Conservation (phyloP, 495 filamentous ascomycete genomes). For the Amphirosellinia nigrospora region DNA sequence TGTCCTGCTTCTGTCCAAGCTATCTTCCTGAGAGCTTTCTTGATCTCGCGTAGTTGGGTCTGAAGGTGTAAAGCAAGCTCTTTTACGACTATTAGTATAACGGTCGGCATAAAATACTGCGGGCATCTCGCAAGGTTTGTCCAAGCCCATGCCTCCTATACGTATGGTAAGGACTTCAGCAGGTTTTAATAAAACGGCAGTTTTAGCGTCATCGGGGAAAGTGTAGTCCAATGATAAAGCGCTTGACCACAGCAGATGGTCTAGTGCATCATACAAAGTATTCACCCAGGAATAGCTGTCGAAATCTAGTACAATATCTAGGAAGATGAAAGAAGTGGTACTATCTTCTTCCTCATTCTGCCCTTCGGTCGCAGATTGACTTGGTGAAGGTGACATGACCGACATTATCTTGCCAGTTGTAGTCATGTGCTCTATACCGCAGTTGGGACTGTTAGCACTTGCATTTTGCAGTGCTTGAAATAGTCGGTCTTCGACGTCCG, state of each 20-base stretch:
- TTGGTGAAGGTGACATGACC: constrained; percentile 19
- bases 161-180: constrained; percentile 73
- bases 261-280: constrained; percentile 76
- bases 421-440: constrained; percentile 37
- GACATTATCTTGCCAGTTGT: constrained; percentile 33
- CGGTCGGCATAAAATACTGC: constrained; percentile 77
- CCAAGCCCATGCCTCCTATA: constrained; percentile 53
- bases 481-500: constrained; percentile 37
- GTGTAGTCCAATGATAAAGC: constrained; percentile 35
- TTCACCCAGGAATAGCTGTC: constrained; percentile 38
- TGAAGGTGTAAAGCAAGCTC: constrained; percentile 55
- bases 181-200: constrained; percentile 58
- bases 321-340: constrained; percentile 47
- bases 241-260: constrained; percentile 67
- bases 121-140: constrained; percentile 67
- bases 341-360: constrained; percentile 36
- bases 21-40: constrained; percentile 24
- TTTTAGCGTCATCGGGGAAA: constrained; percentile 53
- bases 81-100: constrained; percentile 67
- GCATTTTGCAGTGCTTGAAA: constrained; percentile 37
- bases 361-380: constrained; percentile 32
- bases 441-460: constrained; percentile 27
- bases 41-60: constrained; percentile 40
- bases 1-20: constrained; percentile 8
- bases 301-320: constrained; percentile 40